Evolutionary conservation across 2,329 filamentous ascomycete genomes (phyloP), one percentile per base, ranked within the genome.

Genomic region (Plenodomus lindquistii): DNA sequence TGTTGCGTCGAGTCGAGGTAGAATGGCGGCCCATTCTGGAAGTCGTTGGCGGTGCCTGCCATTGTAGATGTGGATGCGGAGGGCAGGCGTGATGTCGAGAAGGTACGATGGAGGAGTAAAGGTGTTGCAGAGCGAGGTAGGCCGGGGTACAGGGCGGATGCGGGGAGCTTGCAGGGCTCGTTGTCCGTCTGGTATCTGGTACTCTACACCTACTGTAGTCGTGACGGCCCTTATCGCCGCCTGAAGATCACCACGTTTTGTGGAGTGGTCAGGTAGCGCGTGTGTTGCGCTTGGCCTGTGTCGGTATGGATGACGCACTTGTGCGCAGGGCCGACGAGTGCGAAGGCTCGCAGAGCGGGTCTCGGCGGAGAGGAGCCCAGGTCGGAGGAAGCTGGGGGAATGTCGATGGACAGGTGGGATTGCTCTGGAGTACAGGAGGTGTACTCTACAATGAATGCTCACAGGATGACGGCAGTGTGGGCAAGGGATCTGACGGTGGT

Each of bases 1-100:
- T 78, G 76, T 57, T 80, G 75, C 37, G 72, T 73, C 29, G 70
- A 63, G 40, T 76, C 74, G 42, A 79, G 75, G 50, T 77, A 77
- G 54, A 69, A 71, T 24, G 67, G 70, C 38, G 71, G 67, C 34
- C 70, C 71, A 59, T 71, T 73, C 56, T 69, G 68, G 57, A 70
- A 70, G 50, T 71, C 65, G 65, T 71, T 72, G 52, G 61, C 54
- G 40, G 69, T 65, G 46, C 69, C 69, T 44, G 71, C 69, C 71
- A 73, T 73, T 34, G 58, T 57, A 57, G 35, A 4, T 18, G 35
- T 18, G 18, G 18, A 15, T 36, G 34, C 15, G 34, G 34, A 24
- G 22, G 10, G 22, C 6, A 10, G 6, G 22, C 10, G 10, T 10
- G 22, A 10, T 24, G 22, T 24, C 22, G 22, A 24, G 22, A 6